A percentile compares a stretch with the other conserved stretches of the same genome.
Conservation (phyloP, 179 eudicot species). For the Carnegiea gigantea region DNA sequence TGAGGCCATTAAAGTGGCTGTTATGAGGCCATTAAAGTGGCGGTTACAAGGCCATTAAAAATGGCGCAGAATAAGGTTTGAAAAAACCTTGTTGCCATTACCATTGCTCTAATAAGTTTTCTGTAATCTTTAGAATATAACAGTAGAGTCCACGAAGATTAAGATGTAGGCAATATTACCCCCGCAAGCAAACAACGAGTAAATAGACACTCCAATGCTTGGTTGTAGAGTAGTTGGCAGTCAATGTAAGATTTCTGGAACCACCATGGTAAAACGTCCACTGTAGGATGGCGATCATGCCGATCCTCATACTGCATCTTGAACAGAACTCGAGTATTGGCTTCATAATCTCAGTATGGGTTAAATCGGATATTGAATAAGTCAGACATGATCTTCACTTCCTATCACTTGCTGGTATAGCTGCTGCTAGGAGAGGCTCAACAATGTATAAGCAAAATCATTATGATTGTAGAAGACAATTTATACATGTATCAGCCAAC, state of each 20-base stretch:
- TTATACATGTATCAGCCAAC: background rate
- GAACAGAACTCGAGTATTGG: background rate
- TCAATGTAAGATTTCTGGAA: background rate
- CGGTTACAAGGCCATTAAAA: no score
- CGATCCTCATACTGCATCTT: background rate
- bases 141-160: no score
- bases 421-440: background rate
- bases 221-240: background rate
- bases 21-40: no score
- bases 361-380: background rate
- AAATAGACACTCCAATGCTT: no score
- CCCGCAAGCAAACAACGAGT: no score
- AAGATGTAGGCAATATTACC: no score
- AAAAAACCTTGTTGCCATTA: no score
- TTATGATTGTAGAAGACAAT: background rate
- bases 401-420: background rate
- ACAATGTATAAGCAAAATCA: background rate
- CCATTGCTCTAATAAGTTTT: no score
- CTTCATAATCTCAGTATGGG: background rate
- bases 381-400: background rate
- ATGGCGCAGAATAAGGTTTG: no score
- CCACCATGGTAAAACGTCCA: background rate
- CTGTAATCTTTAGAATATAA: no score
- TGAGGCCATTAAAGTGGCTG: no score
- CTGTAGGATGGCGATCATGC: background rate